These are phyloP conservation scores for Phytophthora gonapodyides DNA, from an alignment of 352 stramenopile species.

Conservation along the genomic window DNA sequence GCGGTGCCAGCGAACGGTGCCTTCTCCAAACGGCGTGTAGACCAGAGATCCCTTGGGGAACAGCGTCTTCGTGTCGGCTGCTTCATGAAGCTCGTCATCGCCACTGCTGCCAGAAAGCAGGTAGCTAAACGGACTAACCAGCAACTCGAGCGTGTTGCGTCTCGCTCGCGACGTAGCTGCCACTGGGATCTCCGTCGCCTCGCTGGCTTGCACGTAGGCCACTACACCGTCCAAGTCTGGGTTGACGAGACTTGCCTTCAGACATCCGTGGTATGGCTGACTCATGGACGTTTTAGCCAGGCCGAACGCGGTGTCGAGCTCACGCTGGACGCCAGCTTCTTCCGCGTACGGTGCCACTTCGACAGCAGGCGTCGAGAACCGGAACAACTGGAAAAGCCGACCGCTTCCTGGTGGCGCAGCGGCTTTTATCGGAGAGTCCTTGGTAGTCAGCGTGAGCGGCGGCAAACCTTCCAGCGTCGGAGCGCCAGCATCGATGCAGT, in stretches of 20 bases:
- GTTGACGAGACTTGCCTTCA: constrained; percentile 59
- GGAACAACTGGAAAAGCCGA: constrained; percentile 62
- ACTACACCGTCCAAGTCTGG: constrained; percentile 46
- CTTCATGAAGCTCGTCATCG: not conserved
- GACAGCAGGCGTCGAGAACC: not conserved
- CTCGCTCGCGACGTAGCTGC: constrained; percentile 28
- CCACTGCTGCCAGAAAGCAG: constrained; percentile 32
- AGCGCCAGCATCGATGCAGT: constrained; percentile 29
- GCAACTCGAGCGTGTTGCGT: constrained; percentile 73
- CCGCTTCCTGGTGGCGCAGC: constrained; percentile 30
- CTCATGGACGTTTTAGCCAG: constrained; percentile 54
- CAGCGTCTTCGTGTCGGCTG: constrained; percentile 25
- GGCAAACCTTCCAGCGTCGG: constrained; percentile 44
- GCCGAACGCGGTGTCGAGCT: constrained; percentile 66
- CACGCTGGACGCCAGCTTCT: constrained; percentile 42
- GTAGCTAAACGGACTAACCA: constrained; percentile 77
- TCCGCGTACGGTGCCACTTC: constrained; percentile 45
- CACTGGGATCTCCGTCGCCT: constrained; percentile 40
- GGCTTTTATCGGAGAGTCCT: not conserved
- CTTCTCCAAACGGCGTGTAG: constrained; percentile 70
- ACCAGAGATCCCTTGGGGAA: constrained; percentile 61
- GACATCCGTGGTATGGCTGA: constrained; percentile 46
- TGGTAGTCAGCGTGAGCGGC: constrained; percentile 30
- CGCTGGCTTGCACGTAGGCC: constrained; percentile 54
- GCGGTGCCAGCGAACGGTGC: constrained; percentile 54